Conservation (phyloP, 139 green algal species). For the Chlorella sp. region DNA sequence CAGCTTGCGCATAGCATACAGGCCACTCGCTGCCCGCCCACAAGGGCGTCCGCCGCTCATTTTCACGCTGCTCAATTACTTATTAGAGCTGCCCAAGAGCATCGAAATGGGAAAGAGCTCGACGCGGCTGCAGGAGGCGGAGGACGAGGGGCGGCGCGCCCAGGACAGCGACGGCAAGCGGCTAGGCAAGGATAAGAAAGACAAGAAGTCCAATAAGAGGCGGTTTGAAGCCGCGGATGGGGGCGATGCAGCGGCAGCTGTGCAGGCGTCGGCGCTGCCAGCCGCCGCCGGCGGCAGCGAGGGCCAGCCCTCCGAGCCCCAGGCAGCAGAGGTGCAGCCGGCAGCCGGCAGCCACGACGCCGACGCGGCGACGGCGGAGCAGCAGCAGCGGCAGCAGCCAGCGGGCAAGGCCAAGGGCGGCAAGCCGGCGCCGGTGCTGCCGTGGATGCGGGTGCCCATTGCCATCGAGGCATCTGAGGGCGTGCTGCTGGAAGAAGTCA, state of each 20-base stretch:
- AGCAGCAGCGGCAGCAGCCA: neutral
- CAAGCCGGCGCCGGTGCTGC: conserved; percentile 59
- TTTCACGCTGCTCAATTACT: no score
- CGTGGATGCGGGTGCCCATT: conserved; percentile 86
- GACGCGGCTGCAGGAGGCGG: neutral
- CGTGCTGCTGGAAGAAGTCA: conserved; percentile 54
- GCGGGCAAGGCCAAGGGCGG: neutral
- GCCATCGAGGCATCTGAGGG: conserved; percentile 55
- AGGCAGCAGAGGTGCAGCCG: neutral
- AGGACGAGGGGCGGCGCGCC: neutral
- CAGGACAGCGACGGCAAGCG: neutral
- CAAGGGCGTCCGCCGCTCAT: no score
- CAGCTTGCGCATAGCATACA: no score
- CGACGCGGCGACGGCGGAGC: neutral
- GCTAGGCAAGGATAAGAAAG: neutral
- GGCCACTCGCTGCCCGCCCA: no score
- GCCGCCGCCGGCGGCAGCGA: neutral
- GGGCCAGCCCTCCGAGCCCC: neutral
- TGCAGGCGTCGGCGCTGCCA: neutral
- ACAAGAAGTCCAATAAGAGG: neutral
- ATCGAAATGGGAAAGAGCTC: no score
- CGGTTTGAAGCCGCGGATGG: neutral
- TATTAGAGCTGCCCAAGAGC: neutral
- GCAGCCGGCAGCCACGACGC: conserved; percentile 10
- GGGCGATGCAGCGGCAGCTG: neutral